Evolutionary conservation across 306 rosid species (phyloP).

Genomic region (Dicorynia guianensis): DNA sequence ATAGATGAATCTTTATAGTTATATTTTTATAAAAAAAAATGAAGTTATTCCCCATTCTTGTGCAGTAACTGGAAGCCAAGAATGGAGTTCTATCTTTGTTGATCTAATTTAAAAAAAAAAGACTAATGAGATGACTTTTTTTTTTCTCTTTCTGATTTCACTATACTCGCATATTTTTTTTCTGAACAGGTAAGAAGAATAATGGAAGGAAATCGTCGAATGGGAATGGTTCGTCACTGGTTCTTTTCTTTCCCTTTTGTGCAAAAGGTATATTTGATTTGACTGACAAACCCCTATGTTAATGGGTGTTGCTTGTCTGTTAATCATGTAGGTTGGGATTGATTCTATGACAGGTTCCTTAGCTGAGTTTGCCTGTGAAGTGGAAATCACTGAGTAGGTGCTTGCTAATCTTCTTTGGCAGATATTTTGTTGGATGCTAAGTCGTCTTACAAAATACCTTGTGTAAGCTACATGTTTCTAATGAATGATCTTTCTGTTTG

Average conservation of each 20-base stretch:
- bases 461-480: slow-evolving; percentile 2
- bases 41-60: neutral
- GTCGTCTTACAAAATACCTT: slow-evolving; percentile 19
- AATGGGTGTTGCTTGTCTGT: slow-evolving; percentile 45
- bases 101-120: neutral
- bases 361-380: slow-evolving; percentile 97
- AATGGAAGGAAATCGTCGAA: slow-evolving; percentile 98
- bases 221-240: slow-evolving; percentile 90
- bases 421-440: slow-evolving; percentile 18
- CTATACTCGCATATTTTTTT: neutral
- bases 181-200: slow-evolving; percentile 83
- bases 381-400: slow-evolving; percentile 98
- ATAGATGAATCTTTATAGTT: too few species aligned
- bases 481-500: slow-evolving; percentile 9
- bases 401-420: slow-evolving; percentile 36
- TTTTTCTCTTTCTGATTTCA: slow-evolving; percentile 26
- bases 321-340: slow-evolving; percentile 68
- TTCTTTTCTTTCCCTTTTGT: slow-evolving; percentile 39
- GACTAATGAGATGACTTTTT: slow-evolving; percentile 9
- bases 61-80: neutral
- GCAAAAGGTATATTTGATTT: slow-evolving; percentile 37
- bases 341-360: slow-evolving; percentile 77
- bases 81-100: neutral
- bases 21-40: too few species aligned
- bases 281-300: slow-evolving; percentile 36